Evolutionary conservation across 306 rosid species (phyloP), one percentile per base, ranked within the genome.

Genomic region (Erythrophleum fordii): DNA sequence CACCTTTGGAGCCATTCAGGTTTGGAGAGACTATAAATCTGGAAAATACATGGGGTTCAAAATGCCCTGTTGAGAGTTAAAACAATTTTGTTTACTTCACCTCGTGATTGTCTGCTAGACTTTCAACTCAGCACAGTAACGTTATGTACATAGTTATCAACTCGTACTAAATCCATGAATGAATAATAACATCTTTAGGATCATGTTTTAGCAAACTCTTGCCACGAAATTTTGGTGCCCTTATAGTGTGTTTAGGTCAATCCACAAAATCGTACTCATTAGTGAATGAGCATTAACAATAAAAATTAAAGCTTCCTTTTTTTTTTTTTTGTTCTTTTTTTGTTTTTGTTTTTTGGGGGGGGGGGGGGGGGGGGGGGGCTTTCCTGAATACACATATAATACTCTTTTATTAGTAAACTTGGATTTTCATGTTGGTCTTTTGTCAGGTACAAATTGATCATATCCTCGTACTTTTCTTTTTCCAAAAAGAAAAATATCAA

Each of bases 21-120:
- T 89, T 52, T 90, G 92, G 92, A 85, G 86, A 11, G 88, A 85
- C 70, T 89, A 88, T 65, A 65, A 4, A 41, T 86, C 94, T 44
- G 97, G 97, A 75, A 83, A 77, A 76, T 84, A 83, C 72, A 95
- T 91, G 97, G 97, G 98, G 3, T 91, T 95, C 84, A 95, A 90
- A 85, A 76, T 48, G 51, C 97, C 97, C 64, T 92, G 97, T 84
- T 92, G 80, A 71, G 66, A 68, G 98, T 85, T 91, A 74, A 73
- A 69, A 49, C 39, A 49, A 69, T 53, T 81, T 49, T 72, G 78
- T 70, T 44, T 49, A 5, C 17, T 66, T 69, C 26, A 65, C 69
- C 35, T 87, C 64, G 34, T 39, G 23, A 10, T 6, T 44, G 45
- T 55, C 37, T 34, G 37, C 81, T 83, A 66, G 26, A 64, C 68